A percentile compares a stretch with the other conserved stretches of the same genome.
Conservation (phyloP, 352 stramenopile species). For the Phytophthora lateralis region DNA sequence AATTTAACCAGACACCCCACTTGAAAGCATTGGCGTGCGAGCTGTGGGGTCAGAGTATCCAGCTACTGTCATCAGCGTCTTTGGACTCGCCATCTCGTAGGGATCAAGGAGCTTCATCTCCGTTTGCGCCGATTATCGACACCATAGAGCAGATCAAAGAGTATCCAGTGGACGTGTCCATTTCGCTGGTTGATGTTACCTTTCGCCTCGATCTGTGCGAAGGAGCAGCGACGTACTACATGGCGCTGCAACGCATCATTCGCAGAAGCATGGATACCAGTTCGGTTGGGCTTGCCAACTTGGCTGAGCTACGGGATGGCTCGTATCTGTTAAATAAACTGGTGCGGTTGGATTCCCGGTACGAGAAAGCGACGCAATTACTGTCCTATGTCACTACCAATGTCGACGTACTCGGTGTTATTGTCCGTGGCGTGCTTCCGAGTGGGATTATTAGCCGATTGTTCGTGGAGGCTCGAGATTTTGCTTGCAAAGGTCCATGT, state of each 20-base stretch:
- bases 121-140: conserved; percentile 42
- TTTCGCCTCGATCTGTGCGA: conserved; percentile 71
- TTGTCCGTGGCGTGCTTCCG: conserved; percentile 62
- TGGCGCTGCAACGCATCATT: conserved; percentile 62
- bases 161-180: conserved; percentile 71
- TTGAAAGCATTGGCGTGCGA: conserved; percentile 49
- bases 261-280: conserved; percentile 73
- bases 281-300: conserved; percentile 54
- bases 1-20: conserved; percentile 55
- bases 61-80: conserved; percentile 36
- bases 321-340: conserved; percentile 67
- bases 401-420: conserved; percentile 64
- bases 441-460: conserved; percentile 58
- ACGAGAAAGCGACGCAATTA: conserved; percentile 57
- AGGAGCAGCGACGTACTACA: conserved; percentile 59
- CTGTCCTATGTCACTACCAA: conserved; percentile 64
- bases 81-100: conserved; percentile 31
- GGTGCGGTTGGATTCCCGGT: conserved; percentile 52
- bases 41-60: conserved; percentile 62
- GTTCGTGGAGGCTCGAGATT: conserved; percentile 59
- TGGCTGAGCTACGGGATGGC: conserved; percentile 61
- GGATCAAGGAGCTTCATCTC: conserved; percentile 8
- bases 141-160: conserved; percentile 66
- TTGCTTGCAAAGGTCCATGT: conserved; percentile 71
- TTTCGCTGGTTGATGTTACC: conserved; percentile 70